Conservation (phyloP, 805 yeast genomes). For the Blastobotrys parvus region DNA sequence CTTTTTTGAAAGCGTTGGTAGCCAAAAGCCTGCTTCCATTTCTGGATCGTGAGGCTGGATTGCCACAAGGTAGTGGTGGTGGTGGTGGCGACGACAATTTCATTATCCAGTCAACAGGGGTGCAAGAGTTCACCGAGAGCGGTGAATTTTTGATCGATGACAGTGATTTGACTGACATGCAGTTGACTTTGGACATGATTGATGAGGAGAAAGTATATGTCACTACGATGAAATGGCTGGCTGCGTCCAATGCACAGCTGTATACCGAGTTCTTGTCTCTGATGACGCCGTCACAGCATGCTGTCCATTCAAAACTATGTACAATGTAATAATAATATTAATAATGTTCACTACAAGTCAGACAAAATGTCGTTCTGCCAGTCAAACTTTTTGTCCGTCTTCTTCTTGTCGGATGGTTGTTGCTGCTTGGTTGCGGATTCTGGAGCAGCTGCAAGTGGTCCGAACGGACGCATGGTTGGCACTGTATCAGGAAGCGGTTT, state of each 20-base stretch:
- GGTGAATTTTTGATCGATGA: not conserved
- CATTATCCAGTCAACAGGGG: not conserved
- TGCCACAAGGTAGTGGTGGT: not conserved
- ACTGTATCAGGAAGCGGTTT: not conserved
- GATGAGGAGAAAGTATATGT: not conserved
- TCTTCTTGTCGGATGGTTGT: not conserved
- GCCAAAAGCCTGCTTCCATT: not conserved
- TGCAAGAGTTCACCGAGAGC: not conserved
- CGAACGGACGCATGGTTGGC: constrained; percentile 7
- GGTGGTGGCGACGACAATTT: no score
- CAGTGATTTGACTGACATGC: not conserved
- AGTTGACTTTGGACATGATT: not conserved
- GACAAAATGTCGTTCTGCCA: constrained; percentile 16
- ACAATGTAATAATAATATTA: constrained; percentile 2
- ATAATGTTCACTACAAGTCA: constrained; percentile 4
- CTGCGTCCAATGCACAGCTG: not conserved
- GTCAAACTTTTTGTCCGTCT: constrained; percentile 10
- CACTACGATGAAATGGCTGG: not conserved
- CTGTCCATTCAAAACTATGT: constrained; percentile 2
- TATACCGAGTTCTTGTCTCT: not conserved
- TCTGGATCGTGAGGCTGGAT: not conserved
- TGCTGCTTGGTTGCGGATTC: not conserved
- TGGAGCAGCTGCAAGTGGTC: constrained; percentile 1
- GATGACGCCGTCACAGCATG: not conserved
- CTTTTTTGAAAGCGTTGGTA: not conserved